Evolutionary conservation across 2,329 filamentous ascomycete genomes (phyloP), one percentile per base, ranked within the genome.

Genomic region (Sphaceloma murrayae): DNA sequence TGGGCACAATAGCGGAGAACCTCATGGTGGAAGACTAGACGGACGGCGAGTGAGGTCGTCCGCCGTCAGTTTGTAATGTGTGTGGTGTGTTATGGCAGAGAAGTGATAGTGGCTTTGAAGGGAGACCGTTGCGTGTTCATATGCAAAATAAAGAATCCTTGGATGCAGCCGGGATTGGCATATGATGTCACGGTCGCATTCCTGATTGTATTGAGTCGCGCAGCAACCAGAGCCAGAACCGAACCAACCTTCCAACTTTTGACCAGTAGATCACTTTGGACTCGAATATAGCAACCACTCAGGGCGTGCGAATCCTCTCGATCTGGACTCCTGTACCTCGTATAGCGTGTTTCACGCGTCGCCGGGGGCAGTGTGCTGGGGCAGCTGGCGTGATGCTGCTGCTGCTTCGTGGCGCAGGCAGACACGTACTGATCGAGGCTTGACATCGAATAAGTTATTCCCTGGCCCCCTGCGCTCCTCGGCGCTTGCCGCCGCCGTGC

Each of bases 1-100:
- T 56, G 5, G 74, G 73, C n/a, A 77, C 52, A 14, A 75, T 50
- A 10, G 68, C 67, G 22, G 62, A 53, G n/a, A 59, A 55, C 26
- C 68, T 66, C 70, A 74, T 73, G 11, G 48, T 60, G 49, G 6
- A 5, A 26, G 17, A 24, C n/a, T n/a, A n/a, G n/a, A n/a, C n/a
- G n/a, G n/a, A n/a, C n/a, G n/a, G n/a, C n/a, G n/a, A n/a, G n/a
- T n/a, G n/a, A n/a, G n/a, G n/a, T n/a, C n/a, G n/a, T n/a, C n/a
- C n/a, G n/a, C n/a, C n/a, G n/a, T n/a, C n/a, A n/a, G n/a, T n/a
- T n/a, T n/a, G n/a, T n/a, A n/a, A n/a, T n/a, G n/a, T n/a, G n/a
- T n/a, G n/a, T n/a, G n/a, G n/a, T n/a, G n/a, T n/a, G n/a, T n/a
- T n/a, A n/a, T n/a, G n/a, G n/a, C n/a, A n/a, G n/a, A n/a, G n/a